Evolutionary conservation across 176 grass and related monocot species (phyloP), one percentile per base, ranked within the genome.

Genomic region (Oryza coarctata): DNA sequence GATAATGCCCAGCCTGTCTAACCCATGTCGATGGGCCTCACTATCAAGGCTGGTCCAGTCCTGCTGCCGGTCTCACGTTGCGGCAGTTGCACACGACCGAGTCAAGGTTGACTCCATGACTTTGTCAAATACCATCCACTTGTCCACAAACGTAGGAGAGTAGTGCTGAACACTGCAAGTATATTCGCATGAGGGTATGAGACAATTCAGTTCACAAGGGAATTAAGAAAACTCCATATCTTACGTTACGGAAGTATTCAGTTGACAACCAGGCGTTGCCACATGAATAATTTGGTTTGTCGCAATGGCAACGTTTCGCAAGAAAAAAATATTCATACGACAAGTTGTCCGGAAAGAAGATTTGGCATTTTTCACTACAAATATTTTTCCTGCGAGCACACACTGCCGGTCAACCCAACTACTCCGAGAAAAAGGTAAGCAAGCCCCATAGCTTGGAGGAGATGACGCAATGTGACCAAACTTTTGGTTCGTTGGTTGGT

Each of bases 391-490:
- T 1, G 4, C 30, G 11, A n/a, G 17, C 25, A 75, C 10, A 23
- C n/a, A 13, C 30, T 64, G 3, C 27, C 32, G 26, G 76, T 14
- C 62, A 18, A 5, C 77, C 70, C 76, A 76, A 81, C 76, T 12
- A 76, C 63, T 12, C 63, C 25, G 26, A 30, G 49, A 73, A 80
- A 82, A 31, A 55, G 50, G 70, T 58, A 17, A 31, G 3, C 28
- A 30, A n/a, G 29, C 45, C 41, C 36, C 9, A 63, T 63, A 23
- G 22, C 32, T 5, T 17, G 35, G 35, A 36, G n/a, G 31, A 74
- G 77, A 70, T 70, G 87, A 55, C 71, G 87, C 82, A 40, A 76
- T n/a, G 28, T 49, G 31, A 7, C 30, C 65, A 32, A 68, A 40
- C 77, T 71, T 78, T 63, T 1, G 38, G 50, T 45, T 11, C 2